Evolutionary conservation across 345 rosid genomes (phyloP).

Genomic region (Fremontodendron californicum): DNA sequence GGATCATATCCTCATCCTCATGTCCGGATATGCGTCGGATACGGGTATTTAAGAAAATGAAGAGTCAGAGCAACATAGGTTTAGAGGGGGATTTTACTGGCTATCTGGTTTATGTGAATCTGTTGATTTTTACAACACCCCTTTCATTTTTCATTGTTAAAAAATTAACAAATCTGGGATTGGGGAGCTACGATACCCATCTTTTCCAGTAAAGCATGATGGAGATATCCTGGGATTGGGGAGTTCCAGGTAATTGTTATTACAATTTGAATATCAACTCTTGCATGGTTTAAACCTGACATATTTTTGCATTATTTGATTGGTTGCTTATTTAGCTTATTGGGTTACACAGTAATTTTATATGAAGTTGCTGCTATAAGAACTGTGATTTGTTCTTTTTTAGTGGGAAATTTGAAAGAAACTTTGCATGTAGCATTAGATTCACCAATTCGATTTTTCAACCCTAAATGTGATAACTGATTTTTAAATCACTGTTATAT

Average conservation of each 20-base stretch:
- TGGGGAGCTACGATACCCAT: constrained; percentile 91
- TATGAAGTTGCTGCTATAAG: not conserved
- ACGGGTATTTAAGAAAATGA: too few relatives aligned
- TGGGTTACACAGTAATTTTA: not conserved
- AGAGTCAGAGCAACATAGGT: too few relatives aligned
- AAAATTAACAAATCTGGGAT: too few relatives aligned
- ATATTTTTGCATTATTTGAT: not conserved
- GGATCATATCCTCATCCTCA: too few relatives aligned
- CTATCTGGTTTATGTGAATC: too few relatives aligned
- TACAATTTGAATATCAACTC: constrained; percentile 6
- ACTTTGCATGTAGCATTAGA: not conserved
- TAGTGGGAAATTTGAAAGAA: not conserved
- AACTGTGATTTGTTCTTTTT: not conserved
- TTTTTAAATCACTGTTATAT: too few relatives aligned
- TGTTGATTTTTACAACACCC: too few relatives aligned
- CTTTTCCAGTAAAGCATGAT: constrained; percentile 90
- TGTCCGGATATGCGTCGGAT: too few relatives aligned
- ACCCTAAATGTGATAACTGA: not conserved
- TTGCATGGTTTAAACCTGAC: constrained; percentile 3
- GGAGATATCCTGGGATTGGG: constrained; percentile 98
- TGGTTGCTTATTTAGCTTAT: not conserved
- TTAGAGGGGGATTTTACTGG: too few relatives aligned
- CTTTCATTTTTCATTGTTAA: too few relatives aligned
- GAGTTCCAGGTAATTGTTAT: constrained; percentile 75
- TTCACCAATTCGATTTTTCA: not conserved